Conservation (phyloP, 495 filamentous ascomycete genomes). For the Talaromyces nanjingensis region DNA sequence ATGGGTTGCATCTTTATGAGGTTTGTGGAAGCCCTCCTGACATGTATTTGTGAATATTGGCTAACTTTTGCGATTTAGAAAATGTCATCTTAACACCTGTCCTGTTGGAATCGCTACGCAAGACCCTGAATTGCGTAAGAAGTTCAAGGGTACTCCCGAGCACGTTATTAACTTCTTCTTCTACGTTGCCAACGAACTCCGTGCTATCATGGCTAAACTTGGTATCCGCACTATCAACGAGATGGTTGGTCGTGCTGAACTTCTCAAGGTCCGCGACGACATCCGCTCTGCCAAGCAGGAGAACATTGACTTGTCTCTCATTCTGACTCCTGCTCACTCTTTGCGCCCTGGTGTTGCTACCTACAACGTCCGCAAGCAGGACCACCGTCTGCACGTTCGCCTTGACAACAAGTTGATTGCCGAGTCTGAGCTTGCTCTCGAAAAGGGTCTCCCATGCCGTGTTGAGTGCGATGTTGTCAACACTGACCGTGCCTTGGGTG, state of each 20-base stretch:
- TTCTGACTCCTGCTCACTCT: slow-evolving; percentile 92
- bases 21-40: no score
- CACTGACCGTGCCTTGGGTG: slow-evolving; percentile 91
- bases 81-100: no score
- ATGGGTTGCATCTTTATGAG: slow-evolving; percentile 95
- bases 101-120: slow-evolving; percentile 96
- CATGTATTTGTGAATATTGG: no score
- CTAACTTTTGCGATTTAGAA: slow-evolving; percentile 24
- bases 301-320: slow-evolving; percentile 91
- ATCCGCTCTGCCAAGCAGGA: slow-evolving; percentile 81
- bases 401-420: slow-evolving; percentile 98
- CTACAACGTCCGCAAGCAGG: slow-evolving; percentile 98
- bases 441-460: slow-evolving; percentile 89
- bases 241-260: slow-evolving; percentile 93
- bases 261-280: slow-evolving; percentile 82
- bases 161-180: slow-evolving; percentile 99
- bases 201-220: slow-evolving; percentile 96
- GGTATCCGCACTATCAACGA: slow-evolving; percentile 95
- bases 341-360: slow-evolving; percentile 95
- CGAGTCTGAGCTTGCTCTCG: slow-evolving; percentile 91
- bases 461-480: slow-evolving; percentile 99
- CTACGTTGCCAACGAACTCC: slow-evolving; percentile 94
- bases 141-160: slow-evolving; percentile 91
- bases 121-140: slow-evolving; percentile 89
- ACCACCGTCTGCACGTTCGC: slow-evolving; percentile 87